Base-by-base conservation (phyloP, 495 filamentous ascomycete genomes). In the Xylaria intraflava region DNA sequence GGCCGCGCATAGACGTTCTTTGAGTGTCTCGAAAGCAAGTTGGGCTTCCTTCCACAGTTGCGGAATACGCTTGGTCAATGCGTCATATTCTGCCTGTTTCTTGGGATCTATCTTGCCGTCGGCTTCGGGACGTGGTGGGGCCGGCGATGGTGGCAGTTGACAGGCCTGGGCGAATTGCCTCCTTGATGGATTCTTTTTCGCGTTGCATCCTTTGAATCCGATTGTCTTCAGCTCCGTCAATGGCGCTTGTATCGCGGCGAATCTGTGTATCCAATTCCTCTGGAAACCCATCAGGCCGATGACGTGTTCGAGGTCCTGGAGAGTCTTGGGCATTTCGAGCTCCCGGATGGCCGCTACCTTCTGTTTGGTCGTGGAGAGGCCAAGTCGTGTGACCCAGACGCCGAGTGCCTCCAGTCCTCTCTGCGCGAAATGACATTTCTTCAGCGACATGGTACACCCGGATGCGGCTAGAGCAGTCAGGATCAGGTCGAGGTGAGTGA, bases 391-490 rank as follows among this genome's bases (percentile, higher is more conserved):
- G 3, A 61, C 48, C n/a, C 29, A 31, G 19, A 57, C 23, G 0
- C 58, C 49, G 8, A 61, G 29, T 9, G 54, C 49, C 3, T 45
- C 11, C 0, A 61, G 10, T 3, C 53, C 17, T 3, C 11, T 16
- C 9, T 57, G 39, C 7, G 53, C 43, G 31, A 61, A 61, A 30
- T 57, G 36, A 29, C 26, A 61, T 46, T 61, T 61, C 0, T 11
- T 9, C 0, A 61, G 40, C 3, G 20, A 49, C 10, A 61, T 29
- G 0, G 49, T 57, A 19, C 51, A 40, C 7, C 58, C 44, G 9
- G 53, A 57, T 2, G 19, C 14, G 4, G 49, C 30, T 0, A 57
- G 36, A 1, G 57, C n/a, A 8, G 6, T 3, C 5, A 57, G 36
- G 7, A 23, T 20, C 10, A 49, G 14, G 1, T 22, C 38, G 3